Conservation (phyloP, 2,329 filamentous ascomycete species). For the Niveomyces coronatus region DNA sequence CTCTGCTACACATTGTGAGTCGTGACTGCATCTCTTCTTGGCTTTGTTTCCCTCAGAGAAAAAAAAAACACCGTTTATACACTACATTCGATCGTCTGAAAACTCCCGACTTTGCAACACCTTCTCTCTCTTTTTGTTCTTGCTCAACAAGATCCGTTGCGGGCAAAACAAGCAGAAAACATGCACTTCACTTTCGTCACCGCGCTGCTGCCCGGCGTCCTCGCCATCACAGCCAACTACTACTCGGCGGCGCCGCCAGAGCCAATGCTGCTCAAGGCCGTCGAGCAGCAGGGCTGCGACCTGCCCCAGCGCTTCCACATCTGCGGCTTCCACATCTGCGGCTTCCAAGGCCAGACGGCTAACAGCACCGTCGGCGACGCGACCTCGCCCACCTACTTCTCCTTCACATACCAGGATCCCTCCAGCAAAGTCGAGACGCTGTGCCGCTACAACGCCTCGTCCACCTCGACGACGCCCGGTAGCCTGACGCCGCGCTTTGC, state of each 20-base stretch:
- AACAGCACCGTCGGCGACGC: slow-evolving; percentile 19
- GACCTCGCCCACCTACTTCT: slow-evolving; percentile 21
- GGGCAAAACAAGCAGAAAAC: background rate
- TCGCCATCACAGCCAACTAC: slow-evolving; percentile 15
- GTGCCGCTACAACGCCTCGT: slow-evolving; percentile 35
- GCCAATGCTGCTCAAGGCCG: slow-evolving; percentile 15
- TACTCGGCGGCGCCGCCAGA: too few relatives aligned
- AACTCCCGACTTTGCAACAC: background rate
- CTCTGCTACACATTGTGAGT: too few relatives aligned
- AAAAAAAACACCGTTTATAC: too few relatives aligned
- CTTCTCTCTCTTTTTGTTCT: background rate
- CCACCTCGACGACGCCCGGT: slow-evolving; percentile 22
- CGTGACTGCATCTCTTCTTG: too few relatives aligned
- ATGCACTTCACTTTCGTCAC: slow-evolving; percentile 4
- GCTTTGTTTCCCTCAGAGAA: too few relatives aligned
- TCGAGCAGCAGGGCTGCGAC: slow-evolving; percentile 20
- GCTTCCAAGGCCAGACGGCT: slow-evolving; percentile 23
- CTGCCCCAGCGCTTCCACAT: slow-evolving; percentile 30
- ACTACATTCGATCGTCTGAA: too few relatives aligned
- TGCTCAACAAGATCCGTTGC: background rate
- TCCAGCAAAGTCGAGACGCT: slow-evolving; percentile 29
- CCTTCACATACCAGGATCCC: slow-evolving; percentile 32
- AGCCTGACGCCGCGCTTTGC: slow-evolving; percentile 27
- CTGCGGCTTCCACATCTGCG: slow-evolving; percentile 26
- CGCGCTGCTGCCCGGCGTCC: slow-evolving; percentile 1